Base-by-base conservation (phyloP, 2,329 filamentous ascomycete genomes). In the Blastomyces percursus region DNA sequence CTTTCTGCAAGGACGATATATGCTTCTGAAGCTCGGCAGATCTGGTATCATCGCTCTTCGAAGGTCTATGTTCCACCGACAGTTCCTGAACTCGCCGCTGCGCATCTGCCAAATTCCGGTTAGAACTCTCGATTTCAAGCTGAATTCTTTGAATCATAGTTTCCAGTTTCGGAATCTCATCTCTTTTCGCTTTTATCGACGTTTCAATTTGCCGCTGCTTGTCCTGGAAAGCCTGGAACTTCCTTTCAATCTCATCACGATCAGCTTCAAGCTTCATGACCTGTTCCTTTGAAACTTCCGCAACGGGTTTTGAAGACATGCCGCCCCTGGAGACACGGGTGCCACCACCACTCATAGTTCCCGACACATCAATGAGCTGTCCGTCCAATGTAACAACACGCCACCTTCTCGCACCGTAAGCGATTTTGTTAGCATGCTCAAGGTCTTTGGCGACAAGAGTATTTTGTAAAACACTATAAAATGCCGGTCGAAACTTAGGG, bases 271-370 rank as follows among this genome's bases (percentile, higher is more conserved):
- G 84, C 76, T 94, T 92, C 59, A 83, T 74, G 3, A 99, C 93
- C 70, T 96, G 89, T 67, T 97, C 93, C 74, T 91, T 92, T 60
- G 86, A 89, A 19, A 88, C 89, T 63, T 96, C 91, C 1, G 90
- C 84, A n/a, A 89, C 87, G 55, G 96, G 86, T 76, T 96, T 97
- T 12, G 92, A 96, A 0, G 93, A 97, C 95, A 99, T 99, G 63
- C 91, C 86, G 0, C 95, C 95, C 71, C 87, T 91, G 69, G 93
- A 92, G 62, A 94, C 90, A 19, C 90, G 89, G 55, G 85, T 93
- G 62, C 94, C 94, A 81, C 94, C 94, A 80, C 94, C 94, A 63
- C 90, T 96, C 94, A 99, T 97, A 44, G 94, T 97, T 81, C 94
- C 94, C 0, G 93, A 96, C 73, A 95, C 95, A 78, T 99, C 94